Base-by-base conservation (phyloP, 495 filamentous ascomycete genomes). In the Talaromyces proteolyticus region DNA sequence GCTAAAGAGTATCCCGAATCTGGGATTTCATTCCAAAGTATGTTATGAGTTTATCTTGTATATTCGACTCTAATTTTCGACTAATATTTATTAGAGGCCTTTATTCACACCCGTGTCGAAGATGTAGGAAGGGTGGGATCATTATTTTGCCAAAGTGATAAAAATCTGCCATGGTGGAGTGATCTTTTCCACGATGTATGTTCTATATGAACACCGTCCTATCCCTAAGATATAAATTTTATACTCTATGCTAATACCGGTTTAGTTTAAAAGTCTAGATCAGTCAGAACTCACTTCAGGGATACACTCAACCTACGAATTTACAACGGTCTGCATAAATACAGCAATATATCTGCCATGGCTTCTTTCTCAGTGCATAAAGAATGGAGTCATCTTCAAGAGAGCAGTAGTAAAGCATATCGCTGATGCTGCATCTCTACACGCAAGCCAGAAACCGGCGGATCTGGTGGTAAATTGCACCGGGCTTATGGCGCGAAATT, bases 251-350 rank as follows among this genome's bases (percentile, higher is more conserved):
- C 29, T 34, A 4, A 34, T 14, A 34, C 14, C 34, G 25, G 26
- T 12, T 20, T 47, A 68, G 63, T 68, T 82, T 63, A 68, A 72
- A 17, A 70, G 77, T 47, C 56, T 90, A 1, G 50, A 66, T 24
- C 53, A 69, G 49, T 57, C 68, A 0, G 65, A 86, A 37, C 68
- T 95, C 8, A 77, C 82, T 0, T 51, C 64, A 1, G 83, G 78
- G 6, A 78, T 81, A 36, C 80, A 87, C 52, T 84, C 80, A 10
- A 90, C 78, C 7, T 85, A 78, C 25, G 68, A 72, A 37, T 96
- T 90, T 62, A 88, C 76, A 2, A 91, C 87, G 0, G 84, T 94
- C 19, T 96, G 91, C 67, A 91, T 97, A 60, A 96, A 97, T 69
- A 85, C 86, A 0, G 81, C 87, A 43, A 56, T 96, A 49, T 96